Conservation (phyloP, 768 basidiomycete genomes). For the Mycena rosella region DNA sequence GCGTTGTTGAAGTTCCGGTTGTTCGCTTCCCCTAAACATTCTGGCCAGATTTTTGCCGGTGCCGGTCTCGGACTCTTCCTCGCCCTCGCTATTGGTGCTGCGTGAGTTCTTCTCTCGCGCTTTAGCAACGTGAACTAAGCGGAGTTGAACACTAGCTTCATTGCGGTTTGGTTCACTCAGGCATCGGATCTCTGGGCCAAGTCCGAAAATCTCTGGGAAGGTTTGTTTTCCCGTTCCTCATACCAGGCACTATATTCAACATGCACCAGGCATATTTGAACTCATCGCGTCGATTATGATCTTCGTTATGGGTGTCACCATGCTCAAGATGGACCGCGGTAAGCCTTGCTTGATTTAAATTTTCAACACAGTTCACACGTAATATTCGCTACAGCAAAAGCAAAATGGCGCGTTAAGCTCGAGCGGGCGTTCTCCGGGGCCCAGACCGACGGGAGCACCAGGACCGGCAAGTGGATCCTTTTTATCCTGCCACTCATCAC, state of each 20-base stretch:
- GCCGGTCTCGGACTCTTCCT: conserved; percentile 80
- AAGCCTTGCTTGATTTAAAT: conserved; percentile 4
- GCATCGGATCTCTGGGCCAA: conserved; percentile 86
- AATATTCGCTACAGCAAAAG: conserved; percentile 64
- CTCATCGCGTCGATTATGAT: conserved; percentile 85
- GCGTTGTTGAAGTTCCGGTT: not conserved
- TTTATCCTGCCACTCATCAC: conserved; percentile 93
- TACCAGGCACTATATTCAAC: not conserved
- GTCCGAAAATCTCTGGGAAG: conserved; percentile 95
- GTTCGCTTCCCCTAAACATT: not conserved
- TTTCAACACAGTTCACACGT: not conserved
- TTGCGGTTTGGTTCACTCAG: conserved; percentile 95
- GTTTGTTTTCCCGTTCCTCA: conserved; percentile 51
- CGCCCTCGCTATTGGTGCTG: conserved; percentile 87
- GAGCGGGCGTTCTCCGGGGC: conserved; percentile 71
- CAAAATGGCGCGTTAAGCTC: conserved; percentile 96
- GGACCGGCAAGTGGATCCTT: conserved; percentile 84
- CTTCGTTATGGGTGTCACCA: conserved; percentile 92
- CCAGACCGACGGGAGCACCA: conserved; percentile 61
- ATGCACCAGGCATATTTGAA: conserved; percentile 70
- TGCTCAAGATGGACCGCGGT: conserved; percentile 94
- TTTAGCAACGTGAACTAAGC: not conserved
- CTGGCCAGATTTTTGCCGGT: conserved; percentile 78
- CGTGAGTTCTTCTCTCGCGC: conserved; percentile 54
- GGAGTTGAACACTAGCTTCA: conserved; percentile 58